These are phyloP conservation scores for Hypsizygus ulmarius DNA, from an alignment of 1,284 basidiomycete genomes.

Conservation along the genomic window DNA sequence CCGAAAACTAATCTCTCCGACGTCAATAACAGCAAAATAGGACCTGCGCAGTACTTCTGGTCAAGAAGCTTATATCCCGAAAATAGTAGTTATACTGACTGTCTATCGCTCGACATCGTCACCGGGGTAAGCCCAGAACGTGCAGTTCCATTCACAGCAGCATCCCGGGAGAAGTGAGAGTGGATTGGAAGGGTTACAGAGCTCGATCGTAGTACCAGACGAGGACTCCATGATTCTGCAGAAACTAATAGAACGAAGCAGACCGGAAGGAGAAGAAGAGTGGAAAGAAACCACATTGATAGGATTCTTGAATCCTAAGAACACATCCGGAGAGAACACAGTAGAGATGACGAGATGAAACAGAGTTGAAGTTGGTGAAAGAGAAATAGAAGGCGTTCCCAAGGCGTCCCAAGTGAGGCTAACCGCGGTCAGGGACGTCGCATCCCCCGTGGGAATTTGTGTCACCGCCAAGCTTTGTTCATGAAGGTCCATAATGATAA, in stretches of 20 bases:
- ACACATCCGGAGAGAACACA: constrained; percentile 14
- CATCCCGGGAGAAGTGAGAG: constrained; percentile 23
- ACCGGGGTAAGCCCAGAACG: constrained; percentile 37
- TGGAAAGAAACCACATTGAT: constrained; percentile 20
- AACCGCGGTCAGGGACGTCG: neutral
- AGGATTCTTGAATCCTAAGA: constrained; percentile 6
- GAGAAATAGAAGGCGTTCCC: neutral
- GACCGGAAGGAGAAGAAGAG: constrained; percentile 12
- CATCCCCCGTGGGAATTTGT: neutral
- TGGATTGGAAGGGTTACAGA: constrained; percentile 29
- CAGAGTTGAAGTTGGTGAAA: constrained; percentile 15
- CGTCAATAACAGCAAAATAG: constrained; percentile 59
- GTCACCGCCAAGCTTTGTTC: too few species aligned
- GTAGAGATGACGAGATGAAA: constrained; percentile 16
- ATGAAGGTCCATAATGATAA: too few species aligned
- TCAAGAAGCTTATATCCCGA: neutral
- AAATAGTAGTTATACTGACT: constrained; percentile 35
- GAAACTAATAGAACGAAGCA: constrained; percentile 15
- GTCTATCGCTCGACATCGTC: constrained; percentile 43
- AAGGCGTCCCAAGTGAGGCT: neutral
- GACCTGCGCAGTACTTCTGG: constrained; percentile 40
- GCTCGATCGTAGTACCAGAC: constrained; percentile 19
- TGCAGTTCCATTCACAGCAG: constrained; percentile 24
- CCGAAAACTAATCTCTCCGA: constrained; percentile 63
- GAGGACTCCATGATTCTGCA: constrained; percentile 14